Evolutionary conservation across 306 rosid genomes (phyloP), one percentile per base, ranked within the genome.

Genomic region (Cucurbita moschata): DNA sequence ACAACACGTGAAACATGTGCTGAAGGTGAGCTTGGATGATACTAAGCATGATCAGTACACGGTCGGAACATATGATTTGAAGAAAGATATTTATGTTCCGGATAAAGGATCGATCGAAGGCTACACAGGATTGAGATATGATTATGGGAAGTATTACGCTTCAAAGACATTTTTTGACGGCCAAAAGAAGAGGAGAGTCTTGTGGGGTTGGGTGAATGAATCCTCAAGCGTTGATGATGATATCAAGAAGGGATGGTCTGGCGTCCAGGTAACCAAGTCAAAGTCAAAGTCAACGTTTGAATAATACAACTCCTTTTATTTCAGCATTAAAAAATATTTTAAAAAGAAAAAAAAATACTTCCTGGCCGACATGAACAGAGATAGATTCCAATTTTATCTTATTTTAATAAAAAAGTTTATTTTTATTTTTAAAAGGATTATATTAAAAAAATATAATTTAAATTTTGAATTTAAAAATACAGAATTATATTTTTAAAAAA

Each of bases 201-300:
- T 90, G 74, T 86, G 86, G 75, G 98, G 96, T 47, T 92, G 98
- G 98, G 77, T 88, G 38, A 92, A 88, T 7, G 96, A 92, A 75
- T 92, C 98, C 18, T 90, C 96, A 7, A 85, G 79, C 35, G 83
- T 55, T 2, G 42, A 4, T 0, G 96, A 78, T 79, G 91, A 92
- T 75, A 40, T 74, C 72, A 84, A 83, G 62, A 90, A 88, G 75
- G 98, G 98, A 39, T 92, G 98, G 98, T 81, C 93, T 5, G 98
- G 98, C n/a, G 10, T 92, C 39, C 98, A 92, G 82, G 97, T 89
- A 87, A 75, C 71, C 59, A 50, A 14, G 7, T 50, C 54, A 4
- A 37, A 14, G 7, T 50, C 54, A 4, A 37, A 1, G 16, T 4
- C 4, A 53, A 12, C 55, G 3, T 18, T 8, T 7, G 0, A 19